phyloP scores from a whole-genome alignment of 371 early-diverging fungal species.

The Thermomucor indicae-seudaticae region DNA sequence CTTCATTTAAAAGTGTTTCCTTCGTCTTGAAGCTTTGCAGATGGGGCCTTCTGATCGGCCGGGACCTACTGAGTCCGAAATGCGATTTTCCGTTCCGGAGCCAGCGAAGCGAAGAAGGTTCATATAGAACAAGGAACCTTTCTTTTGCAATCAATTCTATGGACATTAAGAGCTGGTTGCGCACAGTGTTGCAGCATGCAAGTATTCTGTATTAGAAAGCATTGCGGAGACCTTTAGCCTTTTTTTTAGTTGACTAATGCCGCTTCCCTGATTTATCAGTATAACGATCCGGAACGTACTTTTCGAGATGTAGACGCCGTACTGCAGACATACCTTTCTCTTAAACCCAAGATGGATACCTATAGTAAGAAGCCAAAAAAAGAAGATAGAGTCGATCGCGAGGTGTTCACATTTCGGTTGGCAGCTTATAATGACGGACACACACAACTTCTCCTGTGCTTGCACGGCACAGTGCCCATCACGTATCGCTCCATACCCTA shows the following conservation, averaged over 20 bases:
- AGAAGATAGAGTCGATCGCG: background rate
- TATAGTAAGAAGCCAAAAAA: constrained; percentile 51
- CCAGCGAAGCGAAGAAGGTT: no score
- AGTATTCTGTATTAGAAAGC: background rate
- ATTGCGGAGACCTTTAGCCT: background rate
- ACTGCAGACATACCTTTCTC: constrained; percentile 56
- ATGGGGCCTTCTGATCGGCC: no score
- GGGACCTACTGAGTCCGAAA: no score
- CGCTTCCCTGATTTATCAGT: constrained; percentile 31
- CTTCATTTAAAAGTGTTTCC: no score
- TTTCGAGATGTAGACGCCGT: constrained; percentile 70
- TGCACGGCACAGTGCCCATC: constrained; percentile 87
- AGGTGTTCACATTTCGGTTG: no score
- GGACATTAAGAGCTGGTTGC: constrained; percentile 25
- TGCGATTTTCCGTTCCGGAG: no score
- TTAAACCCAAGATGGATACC: constrained; percentile 68
- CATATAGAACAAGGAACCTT: no score
- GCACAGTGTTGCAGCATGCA: constrained; percentile 25
- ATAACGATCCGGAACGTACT: constrained; percentile 61
- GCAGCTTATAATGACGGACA: constrained; percentile 71
- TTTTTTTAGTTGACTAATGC: background rate
- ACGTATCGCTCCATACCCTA: constrained; percentile 77
- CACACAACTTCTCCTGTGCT: constrained; percentile 67
- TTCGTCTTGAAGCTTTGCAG: no score
- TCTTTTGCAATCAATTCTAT: constrained; percentile 6